Evolutionary conservation across 2,329 filamentous ascomycete genomes (phyloP).

Genomic region (Fusarium beomiforme): DNA sequence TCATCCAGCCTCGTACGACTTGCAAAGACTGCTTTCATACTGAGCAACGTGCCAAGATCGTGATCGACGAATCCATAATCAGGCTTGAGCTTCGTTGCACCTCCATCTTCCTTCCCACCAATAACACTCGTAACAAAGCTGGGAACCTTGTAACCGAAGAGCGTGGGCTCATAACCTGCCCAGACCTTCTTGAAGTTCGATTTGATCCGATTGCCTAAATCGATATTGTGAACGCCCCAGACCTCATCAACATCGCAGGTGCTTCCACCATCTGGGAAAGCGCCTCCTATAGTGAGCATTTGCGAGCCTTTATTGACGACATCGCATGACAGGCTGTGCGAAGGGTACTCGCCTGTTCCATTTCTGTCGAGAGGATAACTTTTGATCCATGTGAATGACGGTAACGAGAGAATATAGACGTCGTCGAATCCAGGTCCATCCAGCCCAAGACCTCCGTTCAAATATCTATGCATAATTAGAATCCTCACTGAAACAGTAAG

Average conservation of each 20-base stretch:
- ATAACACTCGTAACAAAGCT: neutral
- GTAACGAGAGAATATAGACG: neutral
- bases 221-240: neutral
- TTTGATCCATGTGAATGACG: neutral
- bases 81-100: neutral
- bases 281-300: neutral
- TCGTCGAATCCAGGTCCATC: neutral
- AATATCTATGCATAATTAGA: neutral
- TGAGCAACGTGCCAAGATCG: neutral
- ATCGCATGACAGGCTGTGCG: neutral
- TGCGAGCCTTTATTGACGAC: neutral
- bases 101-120: neutral
- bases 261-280: neutral
- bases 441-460: neutral
- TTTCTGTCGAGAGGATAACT: conserved; percentile 4
- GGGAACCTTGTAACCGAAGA: neutral
- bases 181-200: neutral
- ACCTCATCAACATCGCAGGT: neutral
- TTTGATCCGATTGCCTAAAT: neutral
- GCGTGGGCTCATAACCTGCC: neutral
- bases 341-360: neutral
- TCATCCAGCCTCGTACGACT: neutral
- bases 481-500: accelerated
- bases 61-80: neutral
- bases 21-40: neutral